phyloP scores from a whole-genome alignment of 345 rosid species.

The Jatropha curcas region DNA sequence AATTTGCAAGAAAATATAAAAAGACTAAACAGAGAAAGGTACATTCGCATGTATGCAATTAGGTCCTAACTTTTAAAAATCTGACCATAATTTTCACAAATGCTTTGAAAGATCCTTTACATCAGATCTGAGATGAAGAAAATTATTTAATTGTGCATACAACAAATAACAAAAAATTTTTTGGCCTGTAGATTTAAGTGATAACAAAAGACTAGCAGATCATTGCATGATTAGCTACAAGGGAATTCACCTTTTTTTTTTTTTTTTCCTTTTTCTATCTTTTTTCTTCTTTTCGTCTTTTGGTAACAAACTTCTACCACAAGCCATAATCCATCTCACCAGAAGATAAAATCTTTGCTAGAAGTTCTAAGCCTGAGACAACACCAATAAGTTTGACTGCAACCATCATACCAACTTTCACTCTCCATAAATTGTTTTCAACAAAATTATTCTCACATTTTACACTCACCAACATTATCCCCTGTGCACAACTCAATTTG shows the following conservation, averaged over 20 bases:
- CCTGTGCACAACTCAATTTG: too few relatives aligned
- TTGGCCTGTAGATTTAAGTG: too few relatives aligned
- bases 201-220: not conserved
- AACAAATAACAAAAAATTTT: too few relatives aligned
- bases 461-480: not conserved
- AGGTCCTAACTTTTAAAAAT: not conserved
- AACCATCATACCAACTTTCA: not conserved
- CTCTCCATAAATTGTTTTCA: not conserved
- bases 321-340: not conserved
- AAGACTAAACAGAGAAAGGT: not conserved
- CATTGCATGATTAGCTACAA: not conserved
- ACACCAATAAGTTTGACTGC: not conserved
- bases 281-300: too few relatives aligned
- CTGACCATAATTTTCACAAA: not conserved
- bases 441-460: too few relatives aligned
- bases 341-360: not conserved
- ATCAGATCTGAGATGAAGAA: not conserved
- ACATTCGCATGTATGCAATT: not conserved
- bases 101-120: not conserved
- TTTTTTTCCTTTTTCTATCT: too few relatives aligned
- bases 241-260: not conserved
- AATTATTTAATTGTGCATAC: too few relatives aligned
- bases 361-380: not conserved
- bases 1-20: not conserved
- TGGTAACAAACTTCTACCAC: not conserved